A percentile compares a stretch with the other conserved stretches of the same genome.
phyloP scores from a whole-genome alignment of 2,329 filamentous ascomycete genomes.

The Domatiomyces globalis region DNA sequence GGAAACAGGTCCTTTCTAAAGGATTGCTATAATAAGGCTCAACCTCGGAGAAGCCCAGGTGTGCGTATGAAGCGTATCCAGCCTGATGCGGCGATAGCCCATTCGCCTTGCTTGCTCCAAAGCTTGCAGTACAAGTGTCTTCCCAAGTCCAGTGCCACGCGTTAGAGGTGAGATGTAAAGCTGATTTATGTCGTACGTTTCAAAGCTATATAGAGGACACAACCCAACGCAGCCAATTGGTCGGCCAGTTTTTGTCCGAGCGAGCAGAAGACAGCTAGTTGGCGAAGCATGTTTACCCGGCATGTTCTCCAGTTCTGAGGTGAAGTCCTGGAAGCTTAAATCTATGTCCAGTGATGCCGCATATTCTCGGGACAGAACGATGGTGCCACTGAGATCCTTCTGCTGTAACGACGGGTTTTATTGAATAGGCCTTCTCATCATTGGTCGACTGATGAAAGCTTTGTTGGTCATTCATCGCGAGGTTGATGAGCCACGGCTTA shows the following conservation, averaged over 20 bases:
- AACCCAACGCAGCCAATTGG: slow-evolving; percentile 14
- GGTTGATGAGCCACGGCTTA: no score
- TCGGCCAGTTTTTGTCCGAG: slow-evolving; percentile 19
- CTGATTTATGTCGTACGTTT: slow-evolving; percentile 40
- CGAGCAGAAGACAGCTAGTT: slow-evolving; percentile 37
- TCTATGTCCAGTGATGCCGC: slow-evolving; percentile 36
- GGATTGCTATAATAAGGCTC: slow-evolving; percentile 44
- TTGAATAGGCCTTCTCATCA: no score
- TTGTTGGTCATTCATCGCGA: no score
- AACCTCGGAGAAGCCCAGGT: slow-evolving; percentile 38
- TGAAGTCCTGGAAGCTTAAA: slow-evolving; percentile 44
- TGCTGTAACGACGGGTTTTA: slow-evolving; percentile 24
- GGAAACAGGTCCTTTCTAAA: slow-evolving; percentile 39
- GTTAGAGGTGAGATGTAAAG: slow-evolving; percentile 38
- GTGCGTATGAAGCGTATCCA: slow-evolving; percentile 43
- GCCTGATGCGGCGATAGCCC: slow-evolving; percentile 39
- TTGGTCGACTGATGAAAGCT: no score
- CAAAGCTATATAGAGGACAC: slow-evolving; percentile 7
- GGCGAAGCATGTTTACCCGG: slow-evolving; percentile 40
- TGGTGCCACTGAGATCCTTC: slow-evolving; percentile 32
- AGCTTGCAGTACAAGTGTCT: slow-evolving; percentile 32
- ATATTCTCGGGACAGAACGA: slow-evolving; percentile 31
- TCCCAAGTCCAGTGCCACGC: slow-evolving; percentile 38
- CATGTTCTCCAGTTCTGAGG: slow-evolving; percentile 36
- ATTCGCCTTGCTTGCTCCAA: slow-evolving; percentile 32